Percentiles rank a stretch among this genome's conserved stretches.
These are phyloP conservation scores for Penicillium riverlandense DNA, from an alignment of 495 filamentous ascomycete species.

Conservation along the genomic window DNA sequence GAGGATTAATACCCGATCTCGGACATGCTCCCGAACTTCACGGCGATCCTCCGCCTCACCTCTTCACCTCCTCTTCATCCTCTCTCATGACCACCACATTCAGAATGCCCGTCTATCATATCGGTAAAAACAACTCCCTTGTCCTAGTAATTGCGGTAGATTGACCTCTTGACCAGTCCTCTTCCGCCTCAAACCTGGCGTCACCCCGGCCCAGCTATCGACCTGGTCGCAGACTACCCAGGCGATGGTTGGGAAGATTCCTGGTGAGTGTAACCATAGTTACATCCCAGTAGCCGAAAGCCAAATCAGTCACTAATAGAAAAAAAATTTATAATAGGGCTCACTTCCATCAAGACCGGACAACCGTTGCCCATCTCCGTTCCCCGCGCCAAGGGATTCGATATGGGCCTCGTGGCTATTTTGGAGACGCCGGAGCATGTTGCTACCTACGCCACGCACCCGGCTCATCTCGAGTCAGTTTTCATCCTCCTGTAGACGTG, in stretches of 20 bases:
- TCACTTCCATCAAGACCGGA: conserved; percentile 23
- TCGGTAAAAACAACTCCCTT: conserved; percentile 10
- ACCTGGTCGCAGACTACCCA: conserved; percentile 21
- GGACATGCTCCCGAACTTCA: too few species aligned
- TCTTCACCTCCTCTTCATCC: too few species aligned
- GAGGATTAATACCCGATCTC: too few species aligned
- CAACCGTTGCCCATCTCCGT: conserved; percentile 28
- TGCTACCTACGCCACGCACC: conserved; percentile 28
- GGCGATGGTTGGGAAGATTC: conserved; percentile 34
- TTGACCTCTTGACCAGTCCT: conserved; percentile 18
- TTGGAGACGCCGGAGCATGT: conserved; percentile 31
- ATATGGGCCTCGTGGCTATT: conserved; percentile 39
- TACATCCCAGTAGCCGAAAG: neutral
- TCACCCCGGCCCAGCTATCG: conserved; percentile 23
- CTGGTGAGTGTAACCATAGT: conserved; percentile 10
- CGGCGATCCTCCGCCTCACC: too few species aligned
- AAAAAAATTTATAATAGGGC: conserved; percentile 6
- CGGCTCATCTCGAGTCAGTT: conserved; percentile 35
- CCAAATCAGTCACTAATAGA: neutral
- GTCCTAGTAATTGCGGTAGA: neutral
- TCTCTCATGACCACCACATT: too few species aligned
- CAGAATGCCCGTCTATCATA: conserved; percentile 29
- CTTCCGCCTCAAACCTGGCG: conserved; percentile 35
- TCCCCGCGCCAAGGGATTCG: conserved; percentile 34
- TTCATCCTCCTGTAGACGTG: neutral